Percentiles rank a stretch among this genome's conserved stretches.
Evolutionary conservation across 1,284 basidiomycete species (phyloP).

Genomic region (Tremellales sp.): DNA sequence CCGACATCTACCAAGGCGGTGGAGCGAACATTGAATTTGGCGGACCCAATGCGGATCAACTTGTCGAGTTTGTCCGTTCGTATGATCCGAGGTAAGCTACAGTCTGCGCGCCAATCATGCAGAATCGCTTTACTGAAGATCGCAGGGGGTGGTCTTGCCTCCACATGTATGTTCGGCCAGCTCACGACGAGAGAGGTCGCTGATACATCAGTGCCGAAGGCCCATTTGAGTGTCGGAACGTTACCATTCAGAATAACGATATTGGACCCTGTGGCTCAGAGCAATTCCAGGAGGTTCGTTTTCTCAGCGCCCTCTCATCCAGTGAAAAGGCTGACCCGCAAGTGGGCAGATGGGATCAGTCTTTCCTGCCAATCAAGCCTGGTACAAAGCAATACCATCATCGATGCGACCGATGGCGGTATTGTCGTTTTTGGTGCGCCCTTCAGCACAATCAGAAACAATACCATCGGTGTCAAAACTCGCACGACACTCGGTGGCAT

Average conservation of each 20-base stretch:
- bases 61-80: slow-evolving; percentile 38
- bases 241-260: slow-evolving; percentile 69
- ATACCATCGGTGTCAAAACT: slow-evolving; percentile 66
- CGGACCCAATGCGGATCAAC: slow-evolving; percentile 39
- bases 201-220: slow-evolving; percentile 55
- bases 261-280: slow-evolving; percentile 54
- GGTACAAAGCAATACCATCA: slow-evolving; percentile 68
- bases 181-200: background rate
- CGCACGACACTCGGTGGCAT: slow-evolving; percentile 70
- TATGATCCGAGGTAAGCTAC: slow-evolving; percentile 35
- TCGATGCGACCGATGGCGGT: slow-evolving; percentile 62
- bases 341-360: slow-evolving; percentile 81
- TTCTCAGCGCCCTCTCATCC: background rate
- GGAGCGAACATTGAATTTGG: slow-evolving; percentile 46
- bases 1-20: slow-evolving; percentile 32
- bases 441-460: slow-evolving; percentile 66
- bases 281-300: slow-evolving; percentile 31
- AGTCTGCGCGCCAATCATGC: too few relatives aligned
- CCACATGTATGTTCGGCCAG: slow-evolving; percentile 26
- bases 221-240: slow-evolving; percentile 59
- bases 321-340: background rate
- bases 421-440: slow-evolving; percentile 81
- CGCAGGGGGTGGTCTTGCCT: slow-evolving; percentile 39
- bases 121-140: slow-evolving; percentile 3
- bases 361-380: slow-evolving; percentile 64